Conservation (phyloP, 2,329 filamentous ascomycete species). For the Endothia cerciana region DNA sequence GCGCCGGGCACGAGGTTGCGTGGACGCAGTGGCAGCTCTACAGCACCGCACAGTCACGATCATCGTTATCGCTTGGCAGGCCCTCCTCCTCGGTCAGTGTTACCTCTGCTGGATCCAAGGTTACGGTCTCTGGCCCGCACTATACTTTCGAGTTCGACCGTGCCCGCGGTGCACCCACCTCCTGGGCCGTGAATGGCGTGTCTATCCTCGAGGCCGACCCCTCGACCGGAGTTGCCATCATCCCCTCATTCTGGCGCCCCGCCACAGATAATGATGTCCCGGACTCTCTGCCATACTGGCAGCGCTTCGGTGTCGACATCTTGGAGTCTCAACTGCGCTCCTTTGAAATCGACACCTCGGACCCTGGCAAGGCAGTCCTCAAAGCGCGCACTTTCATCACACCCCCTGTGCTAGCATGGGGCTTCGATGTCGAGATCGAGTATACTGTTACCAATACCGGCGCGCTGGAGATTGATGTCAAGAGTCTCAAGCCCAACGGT, state of each 20-base stretch:
- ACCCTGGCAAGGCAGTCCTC: slow-evolving; percentile 41
- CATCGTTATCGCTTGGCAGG: slow-evolving; percentile 18
- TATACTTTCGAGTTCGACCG: slow-evolving; percentile 51
- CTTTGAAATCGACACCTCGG: slow-evolving; percentile 36
- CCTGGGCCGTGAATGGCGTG: slow-evolving; percentile 44
- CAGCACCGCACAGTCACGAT: slow-evolving; percentile 31
- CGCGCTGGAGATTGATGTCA: slow-evolving; percentile 49
- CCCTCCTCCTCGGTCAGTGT: slow-evolving; percentile 34
- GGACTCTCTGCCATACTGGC: slow-evolving; percentile 60
- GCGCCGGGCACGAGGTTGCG: slow-evolving; percentile 57
- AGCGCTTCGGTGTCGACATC: slow-evolving; percentile 51
- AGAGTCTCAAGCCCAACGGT: slow-evolving; percentile 49
- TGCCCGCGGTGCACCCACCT: slow-evolving; percentile 46
- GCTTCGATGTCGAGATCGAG: slow-evolving; percentile 49
- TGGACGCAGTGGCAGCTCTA: slow-evolving; percentile 55
- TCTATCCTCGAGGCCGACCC: slow-evolving; percentile 43
- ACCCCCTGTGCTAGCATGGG: slow-evolving; percentile 66
- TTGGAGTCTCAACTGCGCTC: slow-evolving; percentile 52
- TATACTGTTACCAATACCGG: slow-evolving; percentile 57
- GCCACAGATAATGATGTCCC: slow-evolving; percentile 68
- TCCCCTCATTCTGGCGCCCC: slow-evolving; percentile 63
- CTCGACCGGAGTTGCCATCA: slow-evolving; percentile 41
- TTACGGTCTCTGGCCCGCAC: slow-evolving; percentile 38
- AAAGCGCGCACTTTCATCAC: slow-evolving; percentile 54
- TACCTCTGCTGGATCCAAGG: slow-evolving; percentile 32